These are phyloP conservation scores for Ballota nigra DNA, from an alignment of 257 asterid genomes.

Conservation along the genomic window DNA sequence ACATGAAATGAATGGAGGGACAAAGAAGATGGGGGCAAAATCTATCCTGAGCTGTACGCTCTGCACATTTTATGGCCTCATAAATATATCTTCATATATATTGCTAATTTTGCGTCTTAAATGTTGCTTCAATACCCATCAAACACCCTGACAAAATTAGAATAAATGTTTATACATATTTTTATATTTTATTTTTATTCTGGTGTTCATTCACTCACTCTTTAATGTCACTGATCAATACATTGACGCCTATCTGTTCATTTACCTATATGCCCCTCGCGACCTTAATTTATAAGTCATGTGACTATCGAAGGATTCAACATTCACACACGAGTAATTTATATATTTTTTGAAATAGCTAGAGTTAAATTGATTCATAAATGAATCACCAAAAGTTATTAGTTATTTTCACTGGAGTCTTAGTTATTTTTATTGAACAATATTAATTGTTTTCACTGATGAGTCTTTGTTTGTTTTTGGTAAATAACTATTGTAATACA, in stretches of 20 bases:
- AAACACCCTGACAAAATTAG: neutral
- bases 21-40: constrained; percentile 6
- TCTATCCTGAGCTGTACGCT: constrained; percentile 12
- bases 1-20: constrained; percentile 1
- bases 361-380: too few relatives aligned
- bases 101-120: neutral
- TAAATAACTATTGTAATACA: too few relatives aligned
- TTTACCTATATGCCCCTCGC: constrained; percentile 17
- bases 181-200: neutral
- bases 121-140: constrained; percentile 11
- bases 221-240: constrained; percentile 6
- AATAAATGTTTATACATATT: neutral
- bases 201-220: constrained; percentile 18
- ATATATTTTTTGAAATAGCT: too few relatives aligned
- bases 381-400: too few relatives aligned
- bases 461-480: too few relatives aligned
- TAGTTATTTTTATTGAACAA: too few relatives aligned
- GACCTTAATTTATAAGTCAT: neutral
- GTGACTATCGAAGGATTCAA: neutral
- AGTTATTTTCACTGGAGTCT: too few relatives aligned
- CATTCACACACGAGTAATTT: too few relatives aligned
- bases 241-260: neutral
- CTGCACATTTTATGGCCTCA: constrained; percentile 26
- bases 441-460: too few relatives aligned
- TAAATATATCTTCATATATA: neutral